Evolutionary conservation across 202 grass and related monocot genomes (phyloP), one percentile per base, ranked within the genome.

Genomic region (Zizania palustris): DNA sequence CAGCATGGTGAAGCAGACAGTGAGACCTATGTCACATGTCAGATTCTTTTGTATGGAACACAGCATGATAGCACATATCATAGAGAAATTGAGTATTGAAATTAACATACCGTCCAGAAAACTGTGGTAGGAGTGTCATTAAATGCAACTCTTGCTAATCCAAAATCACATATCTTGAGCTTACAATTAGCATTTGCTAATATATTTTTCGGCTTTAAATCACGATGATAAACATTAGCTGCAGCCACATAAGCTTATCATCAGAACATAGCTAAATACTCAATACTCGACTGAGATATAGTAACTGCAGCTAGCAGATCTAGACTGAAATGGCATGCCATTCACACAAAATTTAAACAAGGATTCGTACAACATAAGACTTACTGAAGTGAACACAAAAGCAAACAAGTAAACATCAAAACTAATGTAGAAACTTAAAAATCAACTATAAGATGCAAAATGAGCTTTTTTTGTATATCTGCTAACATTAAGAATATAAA

Each of bases 201-300:
- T 87, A 98, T 98, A 84, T 98, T 98, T 75, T 95, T 98, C 9
- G 96, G 96, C 85, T 98, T 98, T 53, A 98, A 85, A 87, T 98
- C 96, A 21, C 96, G 96, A 72, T 99, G 96, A 93, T 95, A 99
- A 53, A 99, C 96, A 81, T 92, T 99, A 81, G 96, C 96, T 99
- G 89, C 78, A 90, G 8, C 12, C 65, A 84, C 67, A 76, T 15
- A 80, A 16, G 16, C 38, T 34, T 78, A 37, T 43, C 18, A 82
- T 80, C 60, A 89, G 18, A 90, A 66, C 49, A 60, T n/a, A 65
- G 57, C 3, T 55, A 63, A 72, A 84, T 7, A 77, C 13, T 18
- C 45, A 39, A 35, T 51, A 14, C 9, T 37, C 3, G n/a, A 79
- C 35, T 72, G 41, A 65, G 20, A 69, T 40, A 75, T 54, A 71